Base-by-base conservation (phyloP, 1,284 basidiomycete genomes). In the Rhodotorula sp. region DNA sequence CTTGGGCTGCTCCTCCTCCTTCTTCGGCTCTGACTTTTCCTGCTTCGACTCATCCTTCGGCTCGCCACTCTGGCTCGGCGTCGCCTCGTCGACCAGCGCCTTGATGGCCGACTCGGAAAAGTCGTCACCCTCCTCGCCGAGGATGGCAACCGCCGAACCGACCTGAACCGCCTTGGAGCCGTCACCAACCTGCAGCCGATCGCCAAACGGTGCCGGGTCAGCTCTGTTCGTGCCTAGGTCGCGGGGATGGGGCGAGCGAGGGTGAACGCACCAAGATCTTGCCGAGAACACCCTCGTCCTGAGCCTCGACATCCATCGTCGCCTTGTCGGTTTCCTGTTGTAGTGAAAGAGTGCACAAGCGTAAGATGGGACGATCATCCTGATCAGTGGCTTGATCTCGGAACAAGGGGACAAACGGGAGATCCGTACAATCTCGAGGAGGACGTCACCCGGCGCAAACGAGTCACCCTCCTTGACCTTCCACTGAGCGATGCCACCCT, bases 241-340 rank as follows among this genome's bases (percentile, higher is more conserved):
- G 19, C 45, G 0, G 18, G 4, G 0, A 87, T 89, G 69, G 92
- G 87, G 75, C 90, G 66, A 45, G 26, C 38, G 28, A 7, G 28
- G 21, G 7, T 15, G 16, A 26, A 81, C 87, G 71, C 76, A 93
- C 92, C 74, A 98, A 73, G 75, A 97, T 97, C 87, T 97, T 98
- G 66, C 91, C 95, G 71, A 99, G 84, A 73, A 97, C 84, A 80
- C 95, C 95, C 77, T 98, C 95, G 62, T 99, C 95, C 83, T 94
- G 93, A 21, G 95, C 93, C 83, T 99, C 95, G 38, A 99, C 95
- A 83, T 99, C 95, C 83, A 99, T 99, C 56, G 93, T 95, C 23
- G 95, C 95, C 86, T 98, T 98, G 88, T 98, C 95, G 63, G 95
- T 98, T 89, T 98, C 95, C 93, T 95, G 76, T 49, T 60, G 15